These are phyloP conservation scores for Thozetella sp. DNA, from an alignment of 495 filamentous ascomycete species.

Conservation along the genomic window DNA sequence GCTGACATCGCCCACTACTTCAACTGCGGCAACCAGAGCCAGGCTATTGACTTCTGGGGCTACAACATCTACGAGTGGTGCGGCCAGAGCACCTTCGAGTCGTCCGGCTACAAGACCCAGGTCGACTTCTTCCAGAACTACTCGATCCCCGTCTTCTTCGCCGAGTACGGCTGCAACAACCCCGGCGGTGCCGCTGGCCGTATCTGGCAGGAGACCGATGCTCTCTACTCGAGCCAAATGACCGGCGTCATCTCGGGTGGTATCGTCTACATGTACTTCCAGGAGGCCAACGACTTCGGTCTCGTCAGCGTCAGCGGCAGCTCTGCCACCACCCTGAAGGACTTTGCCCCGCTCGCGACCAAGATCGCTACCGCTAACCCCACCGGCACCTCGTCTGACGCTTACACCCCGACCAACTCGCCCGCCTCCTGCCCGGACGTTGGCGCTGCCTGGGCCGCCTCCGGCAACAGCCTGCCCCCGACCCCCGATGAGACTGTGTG, in stretches of 20 bases:
- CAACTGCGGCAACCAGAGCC: slow-evolving; percentile 72
- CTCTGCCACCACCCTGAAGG: slow-evolving; percentile 63
- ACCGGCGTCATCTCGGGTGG: slow-evolving; percentile 85
- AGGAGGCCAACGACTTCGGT: slow-evolving; percentile 89
- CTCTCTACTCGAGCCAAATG: slow-evolving; percentile 83
- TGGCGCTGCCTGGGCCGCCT: slow-evolving; percentile 67
- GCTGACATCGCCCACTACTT: slow-evolving; percentile 83
- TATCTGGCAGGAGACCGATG: slow-evolving; percentile 81
- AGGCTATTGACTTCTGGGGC: slow-evolving; percentile 91
- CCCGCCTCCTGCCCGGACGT: slow-evolving; percentile 73
- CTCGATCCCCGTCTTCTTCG: slow-evolving; percentile 93
- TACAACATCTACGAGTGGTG: slow-evolving; percentile 99
- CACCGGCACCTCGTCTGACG: slow-evolving; percentile 58
- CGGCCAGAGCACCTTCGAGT: slow-evolving; percentile 70
- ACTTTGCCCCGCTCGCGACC: slow-evolving; percentile 19
- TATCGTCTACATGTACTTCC: slow-evolving; percentile 97
- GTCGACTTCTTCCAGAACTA: slow-evolving; percentile 84
- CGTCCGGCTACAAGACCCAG: slow-evolving; percentile 77
- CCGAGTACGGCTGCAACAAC: slow-evolving; percentile 94
- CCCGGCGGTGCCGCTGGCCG: slow-evolving; percentile 62
- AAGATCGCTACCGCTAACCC: slow-evolving; percentile 73
- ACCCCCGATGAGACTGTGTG: slow-evolving; percentile 76
- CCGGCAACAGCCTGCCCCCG: slow-evolving; percentile 69
- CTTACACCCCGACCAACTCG: slow-evolving; percentile 80
- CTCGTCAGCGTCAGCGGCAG: slow-evolving; percentile 67